phyloP scores from a whole-genome alignment of 192 early-diverging fungal species.

The Obelidium mucronatum region DNA sequence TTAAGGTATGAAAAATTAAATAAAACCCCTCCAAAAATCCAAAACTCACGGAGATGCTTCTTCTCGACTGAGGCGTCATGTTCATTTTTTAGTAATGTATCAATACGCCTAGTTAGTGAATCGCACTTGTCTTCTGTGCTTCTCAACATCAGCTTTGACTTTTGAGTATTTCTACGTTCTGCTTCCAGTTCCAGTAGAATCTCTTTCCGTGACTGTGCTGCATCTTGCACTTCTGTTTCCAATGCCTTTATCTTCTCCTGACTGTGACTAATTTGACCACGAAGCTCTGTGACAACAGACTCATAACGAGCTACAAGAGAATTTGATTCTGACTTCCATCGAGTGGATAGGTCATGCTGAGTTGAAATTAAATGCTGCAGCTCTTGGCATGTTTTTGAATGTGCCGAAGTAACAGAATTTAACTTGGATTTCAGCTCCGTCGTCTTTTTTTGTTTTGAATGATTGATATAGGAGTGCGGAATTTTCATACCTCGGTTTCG shows the following conservation, averaged over 20 bases:
- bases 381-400: slow-evolving; percentile 50
- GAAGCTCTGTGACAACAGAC: slow-evolving; percentile 33
- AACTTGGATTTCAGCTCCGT: slow-evolving; percentile 49
- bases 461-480: neutral
- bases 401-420: slow-evolving; percentile 43
- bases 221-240: slow-evolving; percentile 25
- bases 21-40: neutral
- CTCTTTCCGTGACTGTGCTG: slow-evolving; percentile 26
- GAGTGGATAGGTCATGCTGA: slow-evolving; percentile 37
- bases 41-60: slow-evolving; percentile 43
- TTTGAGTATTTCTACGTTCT: slow-evolving; percentile 40
- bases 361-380: slow-evolving; percentile 48
- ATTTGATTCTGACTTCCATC: slow-evolving; percentile 44
- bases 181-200: slow-evolving; percentile 38
- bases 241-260: slow-evolving; percentile 35
- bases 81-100: slow-evolving; percentile 38
- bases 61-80: slow-evolving; percentile 45
- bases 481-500: slow-evolving; percentile 30
- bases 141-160: slow-evolving; percentile 21
- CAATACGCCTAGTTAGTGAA: slow-evolving; percentile 31
- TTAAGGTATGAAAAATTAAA: neutral
- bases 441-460: too few species aligned
- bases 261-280: slow-evolving; percentile 24
- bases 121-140: slow-evolving; percentile 42
- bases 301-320: slow-evolving; percentile 38